A percentile compares a stretch with the other conserved stretches of the same genome.
phyloP scores from a whole-genome alignment of 2,329 filamentous ascomycete genomes.

The Periconia macrospinosa region DNA sequence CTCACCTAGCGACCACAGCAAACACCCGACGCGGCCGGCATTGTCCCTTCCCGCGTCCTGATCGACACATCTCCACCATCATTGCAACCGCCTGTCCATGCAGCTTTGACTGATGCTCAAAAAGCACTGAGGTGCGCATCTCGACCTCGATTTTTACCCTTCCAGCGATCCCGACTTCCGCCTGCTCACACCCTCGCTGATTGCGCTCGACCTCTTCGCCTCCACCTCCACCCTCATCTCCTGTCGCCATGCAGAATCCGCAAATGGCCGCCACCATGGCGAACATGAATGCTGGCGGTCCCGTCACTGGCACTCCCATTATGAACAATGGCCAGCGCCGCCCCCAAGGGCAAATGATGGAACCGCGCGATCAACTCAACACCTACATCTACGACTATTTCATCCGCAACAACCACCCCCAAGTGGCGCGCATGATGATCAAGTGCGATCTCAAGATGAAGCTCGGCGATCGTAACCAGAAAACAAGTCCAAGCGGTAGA shows the following conservation, averaged over 20 bases:
- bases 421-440: constrained; percentile 70
- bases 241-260: constrained; percentile 44
- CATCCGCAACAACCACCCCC: constrained; percentile 79
- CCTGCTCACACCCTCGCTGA: constrained; percentile 7
- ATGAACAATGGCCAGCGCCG: constrained; percentile 61
- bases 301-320: constrained; percentile 67
- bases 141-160: constrained; percentile 14
- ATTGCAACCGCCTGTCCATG: constrained; percentile 35
- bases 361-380: constrained; percentile 64
- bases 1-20: constrained; percentile 11
- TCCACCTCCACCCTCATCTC: constrained; percentile 7
- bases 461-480: constrained; percentile 57
- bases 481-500: constrained; percentile 66
- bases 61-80: constrained; percentile 15
- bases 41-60: constrained; percentile 10
- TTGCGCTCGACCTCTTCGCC: constrained; percentile 18
- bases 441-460: constrained; percentile 57
- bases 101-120: constrained; percentile 24
- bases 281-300: constrained; percentile 65
- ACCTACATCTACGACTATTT: constrained; percentile 94
- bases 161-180: constrained; percentile 14
- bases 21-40: constrained; percentile 10
- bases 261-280: constrained; percentile 63
- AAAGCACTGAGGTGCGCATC: constrained; percentile 30
- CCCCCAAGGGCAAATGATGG: constrained; percentile 22